These are phyloP conservation scores for Lunasporangiospora selenospora DNA, from an alignment of 192 early-diverging fungal genomes.

Conservation along the genomic window DNA sequence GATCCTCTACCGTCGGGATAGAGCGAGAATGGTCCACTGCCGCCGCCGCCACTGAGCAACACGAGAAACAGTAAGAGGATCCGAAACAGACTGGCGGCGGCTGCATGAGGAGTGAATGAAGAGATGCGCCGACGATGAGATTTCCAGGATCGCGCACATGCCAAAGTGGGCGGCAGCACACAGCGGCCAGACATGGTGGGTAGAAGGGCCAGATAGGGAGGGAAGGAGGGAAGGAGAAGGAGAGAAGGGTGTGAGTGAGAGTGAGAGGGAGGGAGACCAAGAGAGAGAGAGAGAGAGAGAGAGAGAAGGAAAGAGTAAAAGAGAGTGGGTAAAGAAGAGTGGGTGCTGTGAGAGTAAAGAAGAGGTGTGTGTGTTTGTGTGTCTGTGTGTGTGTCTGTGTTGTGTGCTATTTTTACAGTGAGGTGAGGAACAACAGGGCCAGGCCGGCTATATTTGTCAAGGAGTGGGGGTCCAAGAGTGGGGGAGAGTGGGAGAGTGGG, in stretches of 20 bases:
- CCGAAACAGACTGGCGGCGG: too few relatives aligned
- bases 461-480: too few relatives aligned
- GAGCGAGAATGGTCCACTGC: not conserved
- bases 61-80: not conserved
- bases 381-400: too few relatives aligned
- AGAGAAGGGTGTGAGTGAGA: not conserved
- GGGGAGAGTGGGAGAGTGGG: too few relatives aligned
- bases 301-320: constrained; percentile 5
- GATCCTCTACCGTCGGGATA: not conserved
- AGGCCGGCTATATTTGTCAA: too few relatives aligned
- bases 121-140: not conserved
- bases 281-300: constrained; percentile 1
- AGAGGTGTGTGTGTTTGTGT: too few relatives aligned
- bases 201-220: not conserved
- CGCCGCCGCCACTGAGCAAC: not conserved
- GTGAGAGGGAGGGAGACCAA: not conserved
- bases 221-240: not conserved
- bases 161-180: not conserved
- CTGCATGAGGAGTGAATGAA: not conserved
- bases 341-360: not conserved
- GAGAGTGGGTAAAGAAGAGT: not conserved
- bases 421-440: too few relatives aligned
- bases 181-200: not conserved
- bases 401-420: too few relatives aligned
- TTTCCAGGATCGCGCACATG: not conserved